A percentile compares a stretch with the other conserved stretches of the same genome.
These are phyloP conservation scores for Gynochthodes officinalis DNA, from an alignment of 257 asterid genomes.

Conservation along the genomic window DNA sequence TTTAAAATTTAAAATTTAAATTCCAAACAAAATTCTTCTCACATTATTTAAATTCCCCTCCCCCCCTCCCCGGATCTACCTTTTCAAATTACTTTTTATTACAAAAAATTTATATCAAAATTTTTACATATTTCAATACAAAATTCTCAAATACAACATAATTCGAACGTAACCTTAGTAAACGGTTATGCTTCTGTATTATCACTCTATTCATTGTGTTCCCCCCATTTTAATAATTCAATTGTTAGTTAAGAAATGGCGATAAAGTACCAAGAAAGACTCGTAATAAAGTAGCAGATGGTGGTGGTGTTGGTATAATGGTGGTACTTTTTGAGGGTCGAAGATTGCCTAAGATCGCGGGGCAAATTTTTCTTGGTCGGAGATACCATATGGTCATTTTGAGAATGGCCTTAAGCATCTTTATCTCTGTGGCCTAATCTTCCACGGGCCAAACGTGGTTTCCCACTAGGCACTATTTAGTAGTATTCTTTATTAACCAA, in stretches of 20 bases:
- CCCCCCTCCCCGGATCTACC: too few species aligned
- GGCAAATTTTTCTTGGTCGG: slow-evolving; percentile 43
- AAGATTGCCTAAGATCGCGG: slow-evolving; percentile 48
- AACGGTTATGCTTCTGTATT: neutral
- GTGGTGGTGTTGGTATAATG: neutral
- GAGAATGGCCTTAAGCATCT: too few species aligned
- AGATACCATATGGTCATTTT: slow-evolving; percentile 32
- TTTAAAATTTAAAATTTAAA: too few species aligned
- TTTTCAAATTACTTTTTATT: too few species aligned
- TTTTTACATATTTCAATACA: too few species aligned
- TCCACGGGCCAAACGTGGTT: slow-evolving; percentile 50
- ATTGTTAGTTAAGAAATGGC: neutral
- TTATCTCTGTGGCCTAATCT: slow-evolving; percentile 18
- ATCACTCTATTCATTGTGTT: neutral
- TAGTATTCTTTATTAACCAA: too few species aligned
- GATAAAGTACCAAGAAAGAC: neutral
- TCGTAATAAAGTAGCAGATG: neutral
- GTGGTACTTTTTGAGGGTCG: slow-evolving; percentile 17
- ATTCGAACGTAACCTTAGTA: slow-evolving; percentile 24
- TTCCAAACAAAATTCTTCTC: too few species aligned
- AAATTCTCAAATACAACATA: too few species aligned
- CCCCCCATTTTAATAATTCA: too few species aligned
- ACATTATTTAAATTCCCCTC: too few species aligned
- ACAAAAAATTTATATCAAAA: too few species aligned
- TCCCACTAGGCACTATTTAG: too few species aligned